phyloP scores from a whole-genome alignment of 345 rosid genomes.

The Cardiospermum halicacabum region DNA sequence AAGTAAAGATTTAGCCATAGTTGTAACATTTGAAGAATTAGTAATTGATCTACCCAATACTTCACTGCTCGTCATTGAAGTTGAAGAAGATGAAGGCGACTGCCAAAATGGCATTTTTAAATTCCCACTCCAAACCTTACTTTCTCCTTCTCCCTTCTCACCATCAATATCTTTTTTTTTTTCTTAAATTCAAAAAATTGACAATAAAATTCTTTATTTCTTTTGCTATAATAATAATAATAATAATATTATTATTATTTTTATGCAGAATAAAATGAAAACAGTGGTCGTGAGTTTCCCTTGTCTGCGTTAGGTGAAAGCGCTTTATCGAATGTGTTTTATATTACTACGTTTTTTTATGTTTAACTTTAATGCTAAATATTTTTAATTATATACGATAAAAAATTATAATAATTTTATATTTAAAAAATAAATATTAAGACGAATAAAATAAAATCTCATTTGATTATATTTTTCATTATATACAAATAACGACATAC shows the following conservation, averaged over 20 bases:
- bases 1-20: slow-evolving; percentile 59
- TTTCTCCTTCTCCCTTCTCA: slow-evolving; percentile 30
- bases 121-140: slow-evolving; percentile 37
- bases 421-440: too few relatives aligned
- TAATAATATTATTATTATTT: neutral
- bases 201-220: too few relatives aligned
- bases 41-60: slow-evolving; percentile 23
- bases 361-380: too few relatives aligned
- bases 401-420: too few relatives aligned
- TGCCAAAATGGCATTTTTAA: slow-evolving; percentile 67
- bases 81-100: slow-evolving; percentile 32
- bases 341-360: too few relatives aligned
- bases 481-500: too few relatives aligned
- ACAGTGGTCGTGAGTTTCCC: neutral
- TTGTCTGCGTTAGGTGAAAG: slow-evolving; percentile 14
- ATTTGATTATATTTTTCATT: too few relatives aligned
- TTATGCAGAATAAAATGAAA: neutral
- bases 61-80: slow-evolving; percentile 32
- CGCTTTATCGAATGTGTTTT: slow-evolving; percentile 23
- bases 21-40: slow-evolving; percentile 36
- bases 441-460: too few relatives aligned
- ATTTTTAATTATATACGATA: too few relatives aligned
- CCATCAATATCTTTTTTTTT: slow-evolving; percentile 25
- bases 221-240: neutral
- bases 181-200: neutral